Evolutionary conservation across 1,284 basidiomycete species (phyloP), one percentile per base, ranked within the genome.

Genomic region (Moesziomyces parantarcticus): DNA sequence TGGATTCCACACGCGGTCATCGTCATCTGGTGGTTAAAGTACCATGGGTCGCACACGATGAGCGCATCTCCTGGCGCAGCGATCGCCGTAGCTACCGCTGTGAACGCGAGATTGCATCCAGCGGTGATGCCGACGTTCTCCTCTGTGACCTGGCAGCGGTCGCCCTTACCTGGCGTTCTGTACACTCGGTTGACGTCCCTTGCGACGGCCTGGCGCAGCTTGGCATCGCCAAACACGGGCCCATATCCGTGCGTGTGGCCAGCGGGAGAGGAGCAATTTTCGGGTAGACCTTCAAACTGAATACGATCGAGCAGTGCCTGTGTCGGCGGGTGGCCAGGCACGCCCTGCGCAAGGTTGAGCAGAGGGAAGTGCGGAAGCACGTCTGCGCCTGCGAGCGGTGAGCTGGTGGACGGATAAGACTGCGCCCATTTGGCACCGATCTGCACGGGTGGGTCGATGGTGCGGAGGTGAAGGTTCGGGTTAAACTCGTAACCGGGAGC

Each of bases 31-130:
- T 76, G 68, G 44, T 75, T 76, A 26, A 75, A 75, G 51, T 75
- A 75, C 75, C 91, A 92, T 11, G 93, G 92, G 0, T 90, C 86
- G 7, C 92, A 92, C 16, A 94, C 83, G 50, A 96, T 90, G 42
- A 93, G 86, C 69, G 91, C 90, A 63, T 92, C 90, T 0, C 90
- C 91, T 3, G 88, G 85, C 65, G 89, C 88, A 20, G 90, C 91
- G 6, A 96, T 82, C 16, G 88, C 87, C 87, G 90, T 89, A 9
- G 89, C 86, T 0, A 87, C 84, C 0, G 90, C 87, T 14, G 89
- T 87, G 75, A 92, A 92, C 1, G 91, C 90, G 82, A 92, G 83
- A 74, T 91, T 91, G 75, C 89, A 90, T 4, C 90, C 90, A 1
- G 89, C 86, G 0, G 90, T 91, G 66, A 91, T 73, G 47, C 36